Conservation (phyloP, 495 filamentous ascomycete genomes). For the Penicillium chermesinum region DNA sequence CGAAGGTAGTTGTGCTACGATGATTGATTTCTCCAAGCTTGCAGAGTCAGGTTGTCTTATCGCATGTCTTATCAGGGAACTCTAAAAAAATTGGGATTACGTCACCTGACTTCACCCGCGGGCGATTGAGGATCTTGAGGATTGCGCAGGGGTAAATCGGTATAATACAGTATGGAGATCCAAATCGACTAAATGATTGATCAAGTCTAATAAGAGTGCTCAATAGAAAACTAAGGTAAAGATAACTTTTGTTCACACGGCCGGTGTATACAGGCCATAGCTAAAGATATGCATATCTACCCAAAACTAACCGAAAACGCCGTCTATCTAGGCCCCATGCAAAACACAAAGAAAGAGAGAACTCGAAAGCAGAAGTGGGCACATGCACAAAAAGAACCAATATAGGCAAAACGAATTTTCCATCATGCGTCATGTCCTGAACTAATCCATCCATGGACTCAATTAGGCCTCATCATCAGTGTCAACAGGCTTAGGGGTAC, state of each 20-base stretch:
- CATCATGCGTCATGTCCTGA: constrained; percentile 21
- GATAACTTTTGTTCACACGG: constrained; percentile 11
- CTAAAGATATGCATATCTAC: constrained; percentile 19
- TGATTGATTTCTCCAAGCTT: no score
- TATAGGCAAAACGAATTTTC: constrained; percentile 9
- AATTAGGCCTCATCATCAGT: constrained; percentile 70
- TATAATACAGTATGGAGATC: no score
- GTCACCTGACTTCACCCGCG: neutral
- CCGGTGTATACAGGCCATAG: neutral
- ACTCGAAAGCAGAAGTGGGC: constrained; percentile 3
- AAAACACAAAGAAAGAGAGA: constrained; percentile 12
- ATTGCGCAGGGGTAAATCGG: neutral
- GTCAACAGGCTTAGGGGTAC: constrained; percentile 71
- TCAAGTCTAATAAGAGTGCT: no score
- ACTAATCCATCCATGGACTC: constrained; percentile 3
- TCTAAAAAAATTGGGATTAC: neutral
- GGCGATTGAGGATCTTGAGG: neutral
- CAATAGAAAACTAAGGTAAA: neutral
- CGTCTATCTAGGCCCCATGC: constrained; percentile 27
- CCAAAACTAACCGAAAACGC: constrained; percentile 16
- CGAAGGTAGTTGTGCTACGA: neutral
- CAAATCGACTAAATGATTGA: no score
- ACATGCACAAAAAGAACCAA: constrained; percentile 18
- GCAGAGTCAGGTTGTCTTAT: neutral
- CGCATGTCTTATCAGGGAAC: no score